Evolutionary conservation across 257 asterid species (phyloP).

Genomic region (Nicotiana sylvestris): DNA sequence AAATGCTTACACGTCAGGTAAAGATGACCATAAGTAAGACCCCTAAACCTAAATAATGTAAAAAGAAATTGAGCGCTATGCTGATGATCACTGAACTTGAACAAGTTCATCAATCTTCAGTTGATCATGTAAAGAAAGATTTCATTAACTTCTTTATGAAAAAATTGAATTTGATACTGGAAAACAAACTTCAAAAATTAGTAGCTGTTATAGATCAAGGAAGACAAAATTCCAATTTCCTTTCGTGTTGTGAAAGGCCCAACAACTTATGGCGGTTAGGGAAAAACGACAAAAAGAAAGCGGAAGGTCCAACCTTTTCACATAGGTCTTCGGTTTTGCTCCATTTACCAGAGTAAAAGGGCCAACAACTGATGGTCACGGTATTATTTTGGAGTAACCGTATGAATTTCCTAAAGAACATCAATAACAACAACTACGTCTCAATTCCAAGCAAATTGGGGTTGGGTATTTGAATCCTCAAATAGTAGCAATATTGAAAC

Average conservation of each 20-base stretch:
- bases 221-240: background rate
- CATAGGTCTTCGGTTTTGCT: background rate
- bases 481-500: background rate
- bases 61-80: background rate
- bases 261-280: background rate
- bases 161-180: slow-evolving; percentile 6
- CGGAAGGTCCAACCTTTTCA: background rate
- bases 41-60: background rate
- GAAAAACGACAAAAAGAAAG: background rate
- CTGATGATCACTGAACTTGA: slow-evolving; percentile 17
- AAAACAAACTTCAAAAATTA: background rate
- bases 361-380: background rate
- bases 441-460: background rate
- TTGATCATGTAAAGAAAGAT: background rate
- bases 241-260: too few relatives aligned
- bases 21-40: background rate
- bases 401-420: background rate
- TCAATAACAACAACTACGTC: background rate
- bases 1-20: background rate
- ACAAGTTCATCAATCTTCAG: slow-evolving; percentile 90
- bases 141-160: background rate
- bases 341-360: background rate
- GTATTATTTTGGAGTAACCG: background rate
- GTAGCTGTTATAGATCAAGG: background rate
- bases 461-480: background rate